These are phyloP conservation scores for Trametes cingulata DNA, from an alignment of 768 basidiomycete genomes.

Conservation along the genomic window DNA sequence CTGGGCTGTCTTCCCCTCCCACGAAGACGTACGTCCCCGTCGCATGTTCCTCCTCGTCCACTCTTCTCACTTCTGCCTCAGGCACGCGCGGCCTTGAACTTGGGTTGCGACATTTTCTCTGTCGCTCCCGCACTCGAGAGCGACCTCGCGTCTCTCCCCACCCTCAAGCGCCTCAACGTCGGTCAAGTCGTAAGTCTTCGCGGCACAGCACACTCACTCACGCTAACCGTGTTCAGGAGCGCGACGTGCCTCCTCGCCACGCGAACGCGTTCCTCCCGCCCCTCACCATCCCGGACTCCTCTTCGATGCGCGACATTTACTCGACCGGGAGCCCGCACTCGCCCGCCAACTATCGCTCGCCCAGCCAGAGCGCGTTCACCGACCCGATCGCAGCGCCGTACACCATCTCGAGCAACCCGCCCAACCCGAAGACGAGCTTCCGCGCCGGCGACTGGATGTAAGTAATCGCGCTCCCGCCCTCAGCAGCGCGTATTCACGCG, in stretches of 20 bases:
- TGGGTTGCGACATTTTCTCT: constrained; percentile 21
- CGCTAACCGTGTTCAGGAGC: not conserved
- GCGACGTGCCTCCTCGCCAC: constrained; percentile 2
- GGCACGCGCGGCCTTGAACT: constrained; percentile 26
- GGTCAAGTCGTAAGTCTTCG: constrained; percentile 3
- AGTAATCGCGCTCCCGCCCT: constrained; percentile 7
- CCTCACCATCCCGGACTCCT: constrained; percentile 1
- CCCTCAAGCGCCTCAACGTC: constrained; percentile 18
- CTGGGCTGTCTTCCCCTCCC: constrained; percentile 13
- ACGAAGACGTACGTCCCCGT: constrained; percentile 11
- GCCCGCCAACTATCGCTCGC: not conserved
- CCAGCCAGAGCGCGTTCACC: not conserved
- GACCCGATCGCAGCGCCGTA: constrained; percentile 9
- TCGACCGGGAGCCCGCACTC: not conserved
- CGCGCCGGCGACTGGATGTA: constrained; percentile 39
- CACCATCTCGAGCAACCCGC: constrained; percentile 35
- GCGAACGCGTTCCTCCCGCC: constrained; percentile 1
- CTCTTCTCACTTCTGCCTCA: constrained; percentile 1
- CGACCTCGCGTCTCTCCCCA: constrained; percentile 25
- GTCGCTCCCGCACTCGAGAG: constrained; percentile 29
- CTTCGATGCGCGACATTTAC: constrained; percentile 4
- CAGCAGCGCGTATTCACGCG: constrained; percentile 16
- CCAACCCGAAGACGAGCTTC: constrained; percentile 35
- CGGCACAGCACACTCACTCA: not conserved
- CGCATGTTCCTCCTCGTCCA: not conserved